These are phyloP conservation scores for Xylaria hypoxylon DNA, from an alignment of 2,329 filamentous ascomycete species.

Conservation along the genomic window DNA sequence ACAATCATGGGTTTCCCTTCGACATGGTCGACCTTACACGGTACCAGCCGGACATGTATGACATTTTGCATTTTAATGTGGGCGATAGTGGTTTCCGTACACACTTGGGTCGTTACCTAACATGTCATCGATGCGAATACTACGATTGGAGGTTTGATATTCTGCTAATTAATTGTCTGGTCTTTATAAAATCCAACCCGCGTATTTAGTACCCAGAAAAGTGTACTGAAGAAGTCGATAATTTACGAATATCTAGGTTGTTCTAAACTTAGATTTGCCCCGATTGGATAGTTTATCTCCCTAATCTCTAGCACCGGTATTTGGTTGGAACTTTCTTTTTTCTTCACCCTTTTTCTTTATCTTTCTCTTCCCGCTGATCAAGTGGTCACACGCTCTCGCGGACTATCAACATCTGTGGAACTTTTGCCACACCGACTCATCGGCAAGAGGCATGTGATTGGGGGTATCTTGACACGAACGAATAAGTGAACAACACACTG, in stretches of 20 bases:
- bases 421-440: too few species aligned
- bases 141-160: background rate
- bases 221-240: background rate
- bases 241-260: background rate
- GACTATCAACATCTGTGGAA: too few species aligned
- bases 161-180: background rate
- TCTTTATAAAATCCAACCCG: background rate
- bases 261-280: background rate
- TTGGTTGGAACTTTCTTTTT: background rate
- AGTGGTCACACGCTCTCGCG: background rate
- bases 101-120: background rate
- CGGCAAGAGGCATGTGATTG: background rate
- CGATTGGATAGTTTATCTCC: background rate
- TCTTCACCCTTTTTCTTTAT: background rate
- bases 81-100: background rate
- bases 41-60: background rate
- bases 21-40: constrained; percentile 1
- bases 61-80: constrained; percentile 1
- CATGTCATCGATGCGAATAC: background rate
- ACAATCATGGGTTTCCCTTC: constrained; percentile 2
- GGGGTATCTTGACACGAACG: background rate
- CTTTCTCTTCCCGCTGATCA: background rate
- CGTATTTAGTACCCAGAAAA: background rate
- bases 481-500: too few species aligned
- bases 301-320: background rate